Evolutionary conservation across 805 yeast species (phyloP), one percentile per base, ranked within the genome.

Genomic region (Spathaspora boniae): DNA sequence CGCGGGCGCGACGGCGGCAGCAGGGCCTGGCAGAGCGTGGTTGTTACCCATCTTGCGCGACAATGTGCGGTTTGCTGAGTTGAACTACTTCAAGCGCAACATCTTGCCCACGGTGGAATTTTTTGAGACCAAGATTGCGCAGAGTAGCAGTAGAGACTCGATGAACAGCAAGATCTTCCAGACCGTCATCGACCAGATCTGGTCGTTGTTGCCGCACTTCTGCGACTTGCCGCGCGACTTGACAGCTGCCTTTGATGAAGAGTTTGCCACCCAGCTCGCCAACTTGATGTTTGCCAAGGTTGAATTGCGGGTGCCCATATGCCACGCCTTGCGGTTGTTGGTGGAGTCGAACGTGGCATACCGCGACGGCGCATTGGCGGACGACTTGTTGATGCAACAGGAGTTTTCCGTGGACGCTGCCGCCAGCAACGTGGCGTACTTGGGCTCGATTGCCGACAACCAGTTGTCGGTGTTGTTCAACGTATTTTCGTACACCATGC

Each of bases 1-100:
- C n/a, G 16, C 11, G 4, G n/a, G n/a, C n/a, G n/a, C n/a, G n/a
- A n/a, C n/a, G n/a, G n/a, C n/a, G n/a, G n/a, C n/a, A n/a, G n/a
- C n/a, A n/a, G 69, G 72, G 28, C 73, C 80, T n/a, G 97, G 97
- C 30, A 77, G 98, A 55, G 97, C 97, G 30, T 93, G 98, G 97
- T 54, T 93, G 48, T 72, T 93, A 45, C 98, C 98, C 8, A 56
- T 93, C 22, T 72, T 93, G 42, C 82, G 97, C 63, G 97, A 89
- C 50, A 80, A 86, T 50, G 83, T 87, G 18, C 74, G 80, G 48
- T 74, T 78, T 49, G 82, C 97, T 2, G 70, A 72, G 31, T 65
- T 93, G 37, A 65, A 72, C 0, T 86, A 70, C 53, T 93, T 78
- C 60, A 70, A 74, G 40, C 59, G 60, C 16, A 68, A 79, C 25